phyloP scores from a whole-genome alignment of 768 basidiomycete species.

The Rubroboletus satanas region DNA sequence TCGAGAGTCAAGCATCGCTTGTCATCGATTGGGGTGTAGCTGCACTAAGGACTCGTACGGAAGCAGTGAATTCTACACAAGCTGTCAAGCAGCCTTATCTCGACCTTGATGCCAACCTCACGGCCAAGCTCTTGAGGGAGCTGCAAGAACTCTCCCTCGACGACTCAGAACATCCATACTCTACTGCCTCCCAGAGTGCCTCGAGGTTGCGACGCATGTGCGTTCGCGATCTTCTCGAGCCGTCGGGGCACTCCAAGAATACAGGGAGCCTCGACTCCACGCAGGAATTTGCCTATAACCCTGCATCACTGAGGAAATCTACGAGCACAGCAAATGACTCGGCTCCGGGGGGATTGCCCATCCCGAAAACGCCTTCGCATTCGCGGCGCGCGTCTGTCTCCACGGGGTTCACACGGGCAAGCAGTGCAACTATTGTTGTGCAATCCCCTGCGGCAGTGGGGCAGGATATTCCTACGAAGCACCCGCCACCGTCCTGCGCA shows the following conservation, averaged over 20 bases:
- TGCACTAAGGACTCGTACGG: conserved; percentile 33
- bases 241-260: conserved; percentile 10
- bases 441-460: conserved; percentile 6
- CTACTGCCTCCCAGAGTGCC: neutral
- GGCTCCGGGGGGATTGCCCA: neutral
- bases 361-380: conserved; percentile 19
- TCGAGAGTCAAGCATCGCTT: conserved; percentile 52
- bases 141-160: conserved; percentile 14
- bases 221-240: conserved; percentile 25
- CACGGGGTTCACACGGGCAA: conserved; percentile 12
- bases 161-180: conserved; percentile 10
- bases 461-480: conserved; percentile 2
- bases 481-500: neutral
- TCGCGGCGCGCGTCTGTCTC: conserved; percentile 19
- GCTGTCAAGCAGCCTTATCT: conserved; percentile 24
- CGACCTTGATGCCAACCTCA: conserved; percentile 23
- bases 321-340: conserved; percentile 4
- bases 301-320: conserved; percentile 9
- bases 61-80: conserved; percentile 9
- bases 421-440: conserved; percentile 12
- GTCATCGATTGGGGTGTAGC: conserved; percentile 49
- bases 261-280: conserved; percentile 4
- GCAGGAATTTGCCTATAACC: conserved; percentile 1
- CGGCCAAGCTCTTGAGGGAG: conserved; percentile 21
- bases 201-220: conserved; percentile 14